Base-by-base conservation (phyloP, 495 filamentous ascomycete species). In the Penicillium manginii region DNA sequence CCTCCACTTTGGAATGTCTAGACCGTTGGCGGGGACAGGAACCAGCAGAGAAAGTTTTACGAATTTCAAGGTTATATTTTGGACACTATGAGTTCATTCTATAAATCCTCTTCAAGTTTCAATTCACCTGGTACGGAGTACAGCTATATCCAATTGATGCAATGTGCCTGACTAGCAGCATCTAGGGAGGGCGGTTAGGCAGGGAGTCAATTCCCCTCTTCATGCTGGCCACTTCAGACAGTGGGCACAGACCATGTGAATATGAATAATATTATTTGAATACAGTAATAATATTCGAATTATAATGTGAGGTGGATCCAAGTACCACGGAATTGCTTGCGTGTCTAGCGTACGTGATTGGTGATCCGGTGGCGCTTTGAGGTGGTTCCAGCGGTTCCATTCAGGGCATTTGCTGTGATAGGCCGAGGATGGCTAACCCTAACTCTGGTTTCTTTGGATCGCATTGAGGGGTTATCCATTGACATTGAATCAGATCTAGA, bases 401-500 rank as follows among this genome's bases (percentile, higher is more conserved):
- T 37, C 40, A 43, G 40, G 40, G 40, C 40, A 43, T 9, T 9
- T 0, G 15, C n/a, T 43, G 40, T 43, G 40, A 43, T 43, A 18
- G 40, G 40, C 3, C 10, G 6, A 43, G 4, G 19, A 5, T 4
- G 5, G n/a, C 40, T 18, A 43, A 43, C 40, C 40, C 40, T 43
- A 43, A 43, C 40, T 7, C 14, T 1, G n/a, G 2, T 2, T 43
- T 18, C 40, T 43, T 43, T 43, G 40, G 40, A 43, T 43, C 40
- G 8, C 17, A 43, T n/a, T 17, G 40, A 43, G 40, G 40, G 40
- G 40, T 43, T 43, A 17, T 43, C 40, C 40, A 43, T 43, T 43
- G 40, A 43, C n/a, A 17, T 43, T 43, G 17, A n/a, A 43, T 17
- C 40, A 43, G 40, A 43, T 43, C 40, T 43, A 43, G 40, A 19